These are phyloP conservation scores for Beauveria caledonica DNA, from an alignment of 2,329 filamentous ascomycete genomes.

Conservation along the genomic window DNA sequence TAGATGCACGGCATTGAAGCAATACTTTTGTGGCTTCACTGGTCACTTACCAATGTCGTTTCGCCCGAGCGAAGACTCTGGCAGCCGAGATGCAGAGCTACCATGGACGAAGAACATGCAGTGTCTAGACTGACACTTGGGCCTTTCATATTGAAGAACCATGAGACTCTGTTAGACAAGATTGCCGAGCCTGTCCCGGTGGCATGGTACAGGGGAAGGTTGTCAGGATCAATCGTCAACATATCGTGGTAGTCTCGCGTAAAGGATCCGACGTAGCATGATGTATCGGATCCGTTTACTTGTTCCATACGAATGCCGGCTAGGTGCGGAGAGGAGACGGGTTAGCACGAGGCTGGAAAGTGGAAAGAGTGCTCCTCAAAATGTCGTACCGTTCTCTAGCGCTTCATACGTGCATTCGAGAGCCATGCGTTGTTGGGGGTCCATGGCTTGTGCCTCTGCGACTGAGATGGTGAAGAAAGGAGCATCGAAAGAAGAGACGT, in stretches of 20 bases:
- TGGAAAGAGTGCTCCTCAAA: neutral
- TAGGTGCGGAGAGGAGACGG: too few species aligned
- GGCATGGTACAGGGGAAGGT: constrained; percentile 25
- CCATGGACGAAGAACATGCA: too few species aligned
- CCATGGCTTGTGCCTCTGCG: constrained; percentile 23
- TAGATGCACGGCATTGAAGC: too few species aligned
- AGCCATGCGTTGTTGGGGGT: constrained; percentile 12
- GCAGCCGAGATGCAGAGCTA: too few species aligned
- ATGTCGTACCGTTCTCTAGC: neutral
- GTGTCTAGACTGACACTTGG: too few species aligned
- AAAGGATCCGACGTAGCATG: neutral
- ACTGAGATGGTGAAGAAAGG: constrained; percentile 21
- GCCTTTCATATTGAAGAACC: too few species aligned
- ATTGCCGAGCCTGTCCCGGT: constrained; percentile 22
- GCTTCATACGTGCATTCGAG: neutral
- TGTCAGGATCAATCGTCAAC: constrained; percentile 20
- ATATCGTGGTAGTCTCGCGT: neutral
- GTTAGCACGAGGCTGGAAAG: too few species aligned
- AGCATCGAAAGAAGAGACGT: constrained; percentile 11
- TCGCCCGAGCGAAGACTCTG: too few species aligned
- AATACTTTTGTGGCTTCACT: too few species aligned
- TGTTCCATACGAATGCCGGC: neutral
- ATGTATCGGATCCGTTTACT: neutral
- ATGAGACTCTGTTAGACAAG: too few species aligned
- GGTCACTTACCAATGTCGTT: constrained; percentile 15